phyloP scores from a whole-genome alignment of 345 rosid species.

The Trapa incisa region DNA sequence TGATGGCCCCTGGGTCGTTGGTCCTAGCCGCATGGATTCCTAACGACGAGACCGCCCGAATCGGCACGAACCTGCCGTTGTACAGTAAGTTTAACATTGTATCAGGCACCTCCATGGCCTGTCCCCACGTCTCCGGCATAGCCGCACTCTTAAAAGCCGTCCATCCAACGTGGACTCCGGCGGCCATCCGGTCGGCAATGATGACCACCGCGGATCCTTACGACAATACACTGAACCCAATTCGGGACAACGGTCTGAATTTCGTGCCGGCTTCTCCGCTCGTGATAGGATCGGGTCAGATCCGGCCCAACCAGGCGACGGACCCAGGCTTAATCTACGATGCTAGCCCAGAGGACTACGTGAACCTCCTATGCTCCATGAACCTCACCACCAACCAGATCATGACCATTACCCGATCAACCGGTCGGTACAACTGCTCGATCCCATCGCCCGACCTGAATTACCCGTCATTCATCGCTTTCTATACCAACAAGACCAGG shows the following conservation, averaged over 20 bases:
- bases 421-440: slow-evolving; percentile 14
- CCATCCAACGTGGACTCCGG: slow-evolving; percentile 36
- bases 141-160: slow-evolving; percentile 40
- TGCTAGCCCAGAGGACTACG: slow-evolving; percentile 14
- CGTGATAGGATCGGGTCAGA: slow-evolving; percentile 33
- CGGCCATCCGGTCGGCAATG: slow-evolving; percentile 38
- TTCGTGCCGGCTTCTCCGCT: slow-evolving; percentile 29
- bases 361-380: slow-evolving; percentile 21
- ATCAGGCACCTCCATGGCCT: slow-evolving; percentile 50
- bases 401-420: slow-evolving; percentile 7
- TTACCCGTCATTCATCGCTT: slow-evolving; percentile 24
- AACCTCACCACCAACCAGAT: slow-evolving; percentile 15
- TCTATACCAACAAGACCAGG: slow-evolving; percentile 10
- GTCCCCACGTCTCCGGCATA: slow-evolving; percentile 43
- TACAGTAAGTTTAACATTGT: slow-evolving; percentile 25
- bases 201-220: slow-evolving; percentile 30
- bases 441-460: slow-evolving; percentile 24
- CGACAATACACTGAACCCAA: slow-evolving; percentile 22
- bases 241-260: slow-evolving; percentile 26
- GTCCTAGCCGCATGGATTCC: slow-evolving; percentile 41
- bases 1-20: slow-evolving; percentile 37
- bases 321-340: slow-evolving; percentile 30
- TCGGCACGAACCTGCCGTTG: slow-evolving; percentile 3
- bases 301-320: slow-evolving; percentile 25
- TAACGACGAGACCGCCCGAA: slow-evolving; percentile 3